Percentiles rank a stretch among this genome's conserved stretches.
Conservation (phyloP, 345 rosid genomes). For the Salix udensis region DNA sequence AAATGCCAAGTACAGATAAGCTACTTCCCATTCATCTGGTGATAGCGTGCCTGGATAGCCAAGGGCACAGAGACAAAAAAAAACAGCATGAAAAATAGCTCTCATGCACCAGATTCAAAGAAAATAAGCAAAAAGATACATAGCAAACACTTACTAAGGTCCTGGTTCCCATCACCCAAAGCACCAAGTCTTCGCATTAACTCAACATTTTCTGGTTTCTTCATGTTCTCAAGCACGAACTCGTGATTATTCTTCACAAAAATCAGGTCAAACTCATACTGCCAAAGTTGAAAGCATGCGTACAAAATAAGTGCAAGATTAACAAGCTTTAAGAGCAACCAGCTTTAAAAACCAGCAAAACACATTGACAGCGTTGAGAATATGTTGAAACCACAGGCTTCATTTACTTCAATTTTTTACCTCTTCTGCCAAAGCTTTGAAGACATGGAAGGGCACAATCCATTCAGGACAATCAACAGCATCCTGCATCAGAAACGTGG, state of each 20-base stretch:
- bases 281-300: conserved; percentile 18
- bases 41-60: conserved; percentile 66
- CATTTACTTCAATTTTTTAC: conserved; percentile 29
- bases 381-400: not conserved
- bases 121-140: not conserved
- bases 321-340: not conserved
- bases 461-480: conserved; percentile 98
- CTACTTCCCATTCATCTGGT: conserved; percentile 94
- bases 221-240: conserved; percentile 80
- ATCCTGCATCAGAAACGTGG: conserved; percentile 52
- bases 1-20: conserved; percentile 78
- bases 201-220: conserved; percentile 65
- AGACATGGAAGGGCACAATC: conserved; percentile 90
- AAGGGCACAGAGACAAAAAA: not conserved
- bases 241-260: conserved; percentile 92
- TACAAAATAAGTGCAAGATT: not conserved
- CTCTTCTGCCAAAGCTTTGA: conserved; percentile 92
- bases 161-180: conserved; percentile 89
- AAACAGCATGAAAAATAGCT: not conserved
- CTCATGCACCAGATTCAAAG: not conserved
- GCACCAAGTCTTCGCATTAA: conserved; percentile 95
- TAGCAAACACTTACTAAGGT: conserved; percentile 54
- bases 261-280: conserved; percentile 84
- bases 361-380: not conserved
- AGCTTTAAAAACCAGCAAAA: not conserved